Evolutionary conservation across 2,329 filamentous ascomycete species (phyloP), one percentile per base, ranked within the genome.

Genomic region (Pseudocercospora eumusae): DNA sequence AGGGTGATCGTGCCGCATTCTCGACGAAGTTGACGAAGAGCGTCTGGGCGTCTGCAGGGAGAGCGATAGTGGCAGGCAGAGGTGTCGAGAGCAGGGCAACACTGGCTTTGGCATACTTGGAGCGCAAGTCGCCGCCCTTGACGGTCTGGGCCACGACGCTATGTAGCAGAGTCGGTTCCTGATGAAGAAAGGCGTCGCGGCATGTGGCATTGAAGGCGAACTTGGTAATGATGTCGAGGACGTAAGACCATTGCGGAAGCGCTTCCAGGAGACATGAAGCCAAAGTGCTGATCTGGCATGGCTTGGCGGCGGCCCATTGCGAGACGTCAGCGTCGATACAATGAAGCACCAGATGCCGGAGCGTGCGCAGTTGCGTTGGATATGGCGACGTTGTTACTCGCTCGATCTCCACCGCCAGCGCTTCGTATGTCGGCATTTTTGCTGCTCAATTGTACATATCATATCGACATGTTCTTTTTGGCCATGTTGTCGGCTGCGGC

Each of bases 241-340:
- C 78, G 63, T 82, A 81, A 3, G 79, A 76, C 73, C 82, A 84
- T 50, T 80, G 77, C 33, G 81, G 77, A 36, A 86, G 71, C 25
- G 79, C 81, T 62, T 83, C 79, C 28, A 82, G 70, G n/a, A 84
- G 68, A 33, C 74, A 73, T n/a, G 73, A 74, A 13, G 77, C 76
- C 21, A 86, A 72, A 21, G 74, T 71, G 10, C 74, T 72, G 50
- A 84, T 71, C 55, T 81, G 79, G 68, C 84, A 86, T 27, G 77
- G 77, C 61, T 83, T 80, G 18, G 73, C 76, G 33, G 77, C 70
- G 2, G 81, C 78, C 80, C 82, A 85, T 23, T 71, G 70, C 7
- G 72, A 71, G 13, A 86, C 74, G 4, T 74, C 73, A 13, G 68
- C 61, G 15, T 69, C 62, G 20, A 78, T 69, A 42, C 73, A 74